Conservation (phyloP, 2,329 filamentous ascomycete genomes). For the Keithomyces neogunnii region DNA sequence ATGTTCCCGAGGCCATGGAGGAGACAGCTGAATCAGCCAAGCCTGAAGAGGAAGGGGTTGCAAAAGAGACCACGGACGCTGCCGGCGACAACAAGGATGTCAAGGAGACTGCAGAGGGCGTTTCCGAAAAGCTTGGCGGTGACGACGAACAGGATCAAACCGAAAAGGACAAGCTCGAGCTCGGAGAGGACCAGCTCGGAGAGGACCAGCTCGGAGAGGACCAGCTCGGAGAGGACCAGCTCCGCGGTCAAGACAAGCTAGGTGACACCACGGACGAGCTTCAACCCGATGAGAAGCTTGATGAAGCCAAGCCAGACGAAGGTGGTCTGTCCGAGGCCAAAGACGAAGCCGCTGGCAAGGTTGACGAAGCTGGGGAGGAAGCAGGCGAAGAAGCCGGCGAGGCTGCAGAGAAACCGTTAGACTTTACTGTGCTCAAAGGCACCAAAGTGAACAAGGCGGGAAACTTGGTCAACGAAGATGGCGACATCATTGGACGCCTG, state of each 20-base stretch:
- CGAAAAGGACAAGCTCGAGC: not conserved
- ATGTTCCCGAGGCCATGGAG: not conserved
- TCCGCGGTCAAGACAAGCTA: too few species aligned
- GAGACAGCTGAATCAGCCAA: not conserved
- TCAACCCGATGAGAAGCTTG: slow-evolving; percentile 5
- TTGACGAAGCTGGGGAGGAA: slow-evolving; percentile 2
- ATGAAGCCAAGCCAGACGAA: slow-evolving; percentile 7
- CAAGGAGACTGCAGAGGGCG: not conserved
- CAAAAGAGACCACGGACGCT: slow-evolving; percentile 1
- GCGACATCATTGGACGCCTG: slow-evolving; percentile 51
- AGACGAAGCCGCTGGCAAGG: slow-evolving; percentile 8
- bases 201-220: not conserved
- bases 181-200: not conserved
- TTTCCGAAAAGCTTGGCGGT: too few species aligned
- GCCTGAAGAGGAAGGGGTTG: not conserved
- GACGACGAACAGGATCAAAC: too few species aligned
- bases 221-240: not conserved
- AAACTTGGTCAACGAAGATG: slow-evolving; percentile 46
- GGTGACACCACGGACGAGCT: too few species aligned
- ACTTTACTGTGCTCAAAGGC: slow-evolving; percentile 42
- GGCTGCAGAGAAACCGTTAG: slow-evolving; percentile 21
- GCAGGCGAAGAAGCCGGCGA: slow-evolving; percentile 12
- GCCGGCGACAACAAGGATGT: not conserved
- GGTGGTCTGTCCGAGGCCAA: not conserved
- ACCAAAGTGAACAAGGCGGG: slow-evolving; percentile 51